Evolutionary conservation across 345 rosid species (phyloP).

Genomic region (Salix brachista): DNA sequence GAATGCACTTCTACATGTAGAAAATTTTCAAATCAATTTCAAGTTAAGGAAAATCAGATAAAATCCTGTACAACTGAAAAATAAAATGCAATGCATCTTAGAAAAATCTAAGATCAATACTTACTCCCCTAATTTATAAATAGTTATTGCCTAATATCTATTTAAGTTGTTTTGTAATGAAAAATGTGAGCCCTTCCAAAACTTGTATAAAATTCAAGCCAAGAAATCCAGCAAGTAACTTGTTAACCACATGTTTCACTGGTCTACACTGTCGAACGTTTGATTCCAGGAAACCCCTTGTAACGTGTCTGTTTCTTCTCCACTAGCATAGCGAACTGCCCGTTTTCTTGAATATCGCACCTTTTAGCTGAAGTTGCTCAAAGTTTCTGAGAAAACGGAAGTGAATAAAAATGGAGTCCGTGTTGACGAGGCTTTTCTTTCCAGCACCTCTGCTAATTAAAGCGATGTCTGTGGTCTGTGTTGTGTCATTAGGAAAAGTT

Average conservation of each 20-base stretch:
- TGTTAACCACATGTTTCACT: not conserved
- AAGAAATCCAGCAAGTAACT: not conserved
- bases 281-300: not conserved
- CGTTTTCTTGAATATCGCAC: no score
- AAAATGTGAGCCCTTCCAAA: not conserved
- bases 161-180: not conserved
- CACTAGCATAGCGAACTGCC: not conserved
- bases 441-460: slow-evolving; percentile 39
- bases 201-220: no score
- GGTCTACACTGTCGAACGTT: not conserved
- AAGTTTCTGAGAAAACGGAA: not conserved
- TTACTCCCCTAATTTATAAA: not conserved
- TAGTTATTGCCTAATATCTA: not conserved
- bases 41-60: no score
- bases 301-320: not conserved
- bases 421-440: slow-evolving; percentile 19
- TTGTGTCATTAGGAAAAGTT: slow-evolving; percentile 24
- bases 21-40: no score
- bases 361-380: not conserved
- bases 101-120: no score
- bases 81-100: no score
- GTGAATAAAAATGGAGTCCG: not conserved
- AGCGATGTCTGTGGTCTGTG: slow-evolving; percentile 30
- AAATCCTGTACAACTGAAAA: no score
- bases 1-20: no score